Evolutionary conservation across 2,329 filamentous ascomycete genomes (phyloP).

Genomic region (Talaromyces sp.): DNA sequence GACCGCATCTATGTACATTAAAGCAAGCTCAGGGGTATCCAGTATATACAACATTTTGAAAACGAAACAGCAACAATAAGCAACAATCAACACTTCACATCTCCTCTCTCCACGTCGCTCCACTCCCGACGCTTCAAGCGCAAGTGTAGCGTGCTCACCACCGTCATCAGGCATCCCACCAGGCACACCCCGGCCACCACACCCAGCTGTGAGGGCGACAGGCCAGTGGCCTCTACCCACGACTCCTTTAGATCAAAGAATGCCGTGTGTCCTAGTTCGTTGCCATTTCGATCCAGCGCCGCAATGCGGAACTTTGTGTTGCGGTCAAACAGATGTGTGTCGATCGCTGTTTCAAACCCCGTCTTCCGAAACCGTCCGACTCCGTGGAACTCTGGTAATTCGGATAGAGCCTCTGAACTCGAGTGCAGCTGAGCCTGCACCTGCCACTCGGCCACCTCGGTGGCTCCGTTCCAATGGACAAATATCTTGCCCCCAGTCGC

Average conservation of each 20-base stretch:
- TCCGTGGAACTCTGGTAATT: conserved; percentile 10
- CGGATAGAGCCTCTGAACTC: neutral
- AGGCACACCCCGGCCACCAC: conserved; percentile 1
- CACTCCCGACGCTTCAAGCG: neutral
- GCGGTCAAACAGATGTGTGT: conserved; percentile 14
- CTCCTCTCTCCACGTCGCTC: neutral
- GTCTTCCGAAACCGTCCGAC: conserved; percentile 16
- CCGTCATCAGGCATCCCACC: conserved; percentile 4
- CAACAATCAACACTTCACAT: neutral
- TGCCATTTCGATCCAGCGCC: conserved; percentile 16
- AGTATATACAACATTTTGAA: neutral
- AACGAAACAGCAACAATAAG: neutral
- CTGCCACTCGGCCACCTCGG: conserved; percentile 31
- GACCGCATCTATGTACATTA: neutral
- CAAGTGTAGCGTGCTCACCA: conserved; percentile 6
- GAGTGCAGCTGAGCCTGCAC: conserved; percentile 18
- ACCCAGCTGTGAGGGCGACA: conserved; percentile 3
- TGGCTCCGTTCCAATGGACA: conserved; percentile 46
- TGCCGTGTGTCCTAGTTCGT: neutral
- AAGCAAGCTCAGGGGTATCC: neutral
- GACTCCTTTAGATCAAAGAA: conserved; percentile 1
- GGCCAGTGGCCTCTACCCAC: conserved; percentile 1
- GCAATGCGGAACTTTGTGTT: conserved; percentile 16
- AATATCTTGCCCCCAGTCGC: conserved; percentile 29
- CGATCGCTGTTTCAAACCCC: conserved; percentile 29